Evolutionary conservation across 305 asterid genomes (phyloP).

Genomic region (Rubia tinctorum): DNA sequence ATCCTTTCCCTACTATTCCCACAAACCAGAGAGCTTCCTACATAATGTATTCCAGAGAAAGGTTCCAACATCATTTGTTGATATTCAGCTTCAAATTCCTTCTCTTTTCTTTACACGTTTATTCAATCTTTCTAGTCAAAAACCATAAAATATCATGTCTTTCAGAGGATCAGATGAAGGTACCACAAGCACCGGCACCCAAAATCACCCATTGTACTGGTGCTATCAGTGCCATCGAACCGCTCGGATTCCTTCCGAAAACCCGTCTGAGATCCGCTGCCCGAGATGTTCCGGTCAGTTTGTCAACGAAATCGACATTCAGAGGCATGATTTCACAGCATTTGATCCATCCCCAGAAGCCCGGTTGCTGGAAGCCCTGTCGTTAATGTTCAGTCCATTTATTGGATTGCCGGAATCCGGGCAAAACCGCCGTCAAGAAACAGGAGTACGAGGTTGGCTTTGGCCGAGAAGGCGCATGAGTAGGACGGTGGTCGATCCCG

Average conservation of each 20-base stretch:
- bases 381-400: constrained; percentile 39
- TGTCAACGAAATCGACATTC: constrained; percentile 46
- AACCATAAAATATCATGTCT: constrained; percentile 26
- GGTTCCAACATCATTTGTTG: constrained; percentile 3
- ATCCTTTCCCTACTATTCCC: constrained; percentile 39
- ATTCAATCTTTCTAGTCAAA: not conserved
- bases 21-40: not conserved
- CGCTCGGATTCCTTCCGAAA: constrained; percentile 41
- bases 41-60: constrained; percentile 12
- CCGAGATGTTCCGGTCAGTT: constrained; percentile 75
- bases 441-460: constrained; percentile 20
- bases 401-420: constrained; percentile 16
- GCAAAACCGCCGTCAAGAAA: constrained; percentile 16
- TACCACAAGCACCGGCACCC: constrained; percentile 15
- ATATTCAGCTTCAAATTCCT: not conserved
- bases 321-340: constrained; percentile 58
- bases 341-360: constrained; percentile 85
- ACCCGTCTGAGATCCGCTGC: constrained; percentile 44
- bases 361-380: constrained; percentile 67
- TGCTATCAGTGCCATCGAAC: constrained; percentile 84
- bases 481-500: not conserved
- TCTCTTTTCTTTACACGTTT: not conserved
- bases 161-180: constrained; percentile 27
- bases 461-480: constrained; percentile 44
- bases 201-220: constrained; percentile 58